A percentile compares a stretch with the other conserved stretches of the same genome.
phyloP scores from a whole-genome alignment of 1,284 basidiomycete genomes.

The Marasmius sp. region DNA sequence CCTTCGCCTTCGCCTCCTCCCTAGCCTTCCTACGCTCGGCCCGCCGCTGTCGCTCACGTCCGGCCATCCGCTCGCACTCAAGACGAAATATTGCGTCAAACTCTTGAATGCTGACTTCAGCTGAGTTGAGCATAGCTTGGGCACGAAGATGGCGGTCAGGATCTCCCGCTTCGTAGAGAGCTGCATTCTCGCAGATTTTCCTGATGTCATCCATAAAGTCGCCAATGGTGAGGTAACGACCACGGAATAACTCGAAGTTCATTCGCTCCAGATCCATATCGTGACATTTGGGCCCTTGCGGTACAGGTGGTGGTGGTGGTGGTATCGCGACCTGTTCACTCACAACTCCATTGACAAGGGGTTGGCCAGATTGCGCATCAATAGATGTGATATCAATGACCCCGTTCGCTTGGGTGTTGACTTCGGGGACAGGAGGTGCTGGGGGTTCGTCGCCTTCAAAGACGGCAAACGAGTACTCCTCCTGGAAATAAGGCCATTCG shows the following conservation, averaged over 20 bases:
- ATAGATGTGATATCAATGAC: conserved; percentile 45
- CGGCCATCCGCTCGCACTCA: conserved; percentile 90
- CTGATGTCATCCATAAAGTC: conserved; percentile 88
- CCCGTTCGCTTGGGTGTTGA: conserved; percentile 40
- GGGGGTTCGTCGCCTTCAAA: conserved; percentile 25
- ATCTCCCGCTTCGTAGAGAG: conserved; percentile 65
- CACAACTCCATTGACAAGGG: not conserved
- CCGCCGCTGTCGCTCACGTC: conserved; percentile 71
- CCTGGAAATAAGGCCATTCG: conserved; percentile 36
- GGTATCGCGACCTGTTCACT: not conserved
- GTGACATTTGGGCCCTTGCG: conserved; percentile 42
- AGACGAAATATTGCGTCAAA: conserved; percentile 83
- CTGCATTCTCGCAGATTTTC: conserved; percentile 89
- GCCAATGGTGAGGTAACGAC: conserved; percentile 84
- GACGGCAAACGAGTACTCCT: conserved; percentile 67
- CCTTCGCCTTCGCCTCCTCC: conserved; percentile 35
- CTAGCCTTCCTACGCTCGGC: conserved; percentile 55
- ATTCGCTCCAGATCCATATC: conserved; percentile 92
- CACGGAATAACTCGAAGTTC: conserved; percentile 83
- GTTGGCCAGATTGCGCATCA: conserved; percentile 18
- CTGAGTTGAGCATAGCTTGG: conserved; percentile 87
- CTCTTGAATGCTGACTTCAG: conserved; percentile 85
- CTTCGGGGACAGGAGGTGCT: conserved; percentile 27
- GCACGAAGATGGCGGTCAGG: conserved; percentile 79
- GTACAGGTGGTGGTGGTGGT: conserved; percentile 14